Percentiles rank a stretch among this genome's conserved stretches.
phyloP scores from a whole-genome alignment of 192 early-diverging fungal species.

The Linnemannia hyalina region DNA sequence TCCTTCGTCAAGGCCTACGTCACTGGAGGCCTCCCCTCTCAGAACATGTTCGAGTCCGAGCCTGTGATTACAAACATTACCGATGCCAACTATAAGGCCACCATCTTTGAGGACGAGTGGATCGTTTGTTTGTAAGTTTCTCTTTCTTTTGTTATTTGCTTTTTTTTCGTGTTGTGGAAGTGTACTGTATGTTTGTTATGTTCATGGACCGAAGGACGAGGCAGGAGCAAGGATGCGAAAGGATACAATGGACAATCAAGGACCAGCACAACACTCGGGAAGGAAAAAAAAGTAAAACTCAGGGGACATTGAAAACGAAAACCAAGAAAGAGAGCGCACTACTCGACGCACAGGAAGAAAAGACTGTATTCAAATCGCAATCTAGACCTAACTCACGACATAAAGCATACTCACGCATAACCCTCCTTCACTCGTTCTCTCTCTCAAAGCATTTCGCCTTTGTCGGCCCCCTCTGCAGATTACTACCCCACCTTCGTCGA shows the following conservation, averaged over 20 bases:
- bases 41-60: constrained; percentile 17
- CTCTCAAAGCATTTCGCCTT: constrained; percentile 19
- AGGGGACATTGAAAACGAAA: too few relatives aligned
- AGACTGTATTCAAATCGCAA: too few relatives aligned
- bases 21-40: background rate
- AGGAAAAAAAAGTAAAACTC: too few relatives aligned
- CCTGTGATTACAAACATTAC: constrained; percentile 31
- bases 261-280: background rate
- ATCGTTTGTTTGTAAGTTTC: constrained; percentile 47
- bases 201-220: background rate
- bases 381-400: background rate
- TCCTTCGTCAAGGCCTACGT: constrained; percentile 26
- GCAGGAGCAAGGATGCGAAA: background rate
- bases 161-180: background rate
- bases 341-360: too few relatives aligned
- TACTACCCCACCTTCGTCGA: constrained; percentile 52
- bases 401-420: background rate
- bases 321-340: background rate
- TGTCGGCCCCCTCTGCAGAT: constrained; percentile 30
- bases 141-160: background rate
- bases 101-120: constrained; percentile 48
- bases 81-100: constrained; percentile 40
- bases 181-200: background rate
- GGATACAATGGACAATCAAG: background rate
- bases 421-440: background rate